A percentile compares a stretch with the other conserved stretches of the same genome.
Evolutionary conservation across 108 stramenopile species (phyloP).

Genomic region (Seminavis robusta): DNA sequence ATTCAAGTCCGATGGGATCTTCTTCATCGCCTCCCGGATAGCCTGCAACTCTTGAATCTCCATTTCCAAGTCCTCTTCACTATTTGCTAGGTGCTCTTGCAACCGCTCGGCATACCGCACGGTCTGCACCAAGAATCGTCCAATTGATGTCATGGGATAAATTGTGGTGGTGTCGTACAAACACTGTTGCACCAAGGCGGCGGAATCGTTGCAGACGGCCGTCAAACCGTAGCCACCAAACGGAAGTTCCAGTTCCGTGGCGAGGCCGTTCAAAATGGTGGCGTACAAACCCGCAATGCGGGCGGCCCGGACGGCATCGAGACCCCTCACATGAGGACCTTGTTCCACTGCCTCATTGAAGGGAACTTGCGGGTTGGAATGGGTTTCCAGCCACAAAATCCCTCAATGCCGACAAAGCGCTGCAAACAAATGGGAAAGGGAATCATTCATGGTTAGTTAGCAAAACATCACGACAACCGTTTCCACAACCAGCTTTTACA

Average conservation of each 20-base stretch:
- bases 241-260: conserved; percentile 30
- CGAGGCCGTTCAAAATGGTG: conserved; percentile 13
- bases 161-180: conserved; percentile 10
- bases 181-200: conserved; percentile 19
- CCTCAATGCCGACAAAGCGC: conserved; percentile 35
- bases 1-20: conserved; percentile 15
- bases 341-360: too few species aligned
- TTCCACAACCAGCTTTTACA: too few species aligned
- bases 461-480: too few species aligned
- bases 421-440: too few species aligned
- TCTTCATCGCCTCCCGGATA: conserved; percentile 7
- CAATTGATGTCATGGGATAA: conserved; percentile 18
- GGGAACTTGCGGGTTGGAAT: conserved; percentile 57
- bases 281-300: conserved; percentile 13
- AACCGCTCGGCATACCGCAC: neutral
- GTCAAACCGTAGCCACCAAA: conserved; percentile 44
- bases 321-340: neutral
- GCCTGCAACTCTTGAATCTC: conserved; percentile 7
- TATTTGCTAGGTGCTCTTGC: neutral
- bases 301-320: conserved; percentile 1
- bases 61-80: neutral
- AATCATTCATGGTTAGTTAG: too few species aligned
- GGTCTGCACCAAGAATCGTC: conserved; percentile 10
- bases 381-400: conserved; percentile 57
- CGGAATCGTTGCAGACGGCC: conserved; percentile 25